Evolutionary conservation across 768 basidiomycete genomes (phyloP).

Genomic region (Fistulinella prunicolor): DNA sequence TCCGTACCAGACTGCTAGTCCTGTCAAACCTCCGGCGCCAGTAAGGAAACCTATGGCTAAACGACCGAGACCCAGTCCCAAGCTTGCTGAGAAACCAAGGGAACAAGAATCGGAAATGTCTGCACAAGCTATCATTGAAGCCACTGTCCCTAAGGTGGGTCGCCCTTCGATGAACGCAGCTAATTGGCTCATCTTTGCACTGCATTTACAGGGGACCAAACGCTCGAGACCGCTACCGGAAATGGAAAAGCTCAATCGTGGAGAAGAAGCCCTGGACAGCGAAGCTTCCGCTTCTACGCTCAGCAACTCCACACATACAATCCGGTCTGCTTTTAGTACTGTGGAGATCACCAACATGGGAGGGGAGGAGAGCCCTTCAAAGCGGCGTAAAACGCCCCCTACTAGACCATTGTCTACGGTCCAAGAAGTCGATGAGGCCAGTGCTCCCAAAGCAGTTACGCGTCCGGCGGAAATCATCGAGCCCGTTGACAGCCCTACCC

Average conservation of each 20-base stretch:
- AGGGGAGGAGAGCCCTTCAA: constrained; percentile 39
- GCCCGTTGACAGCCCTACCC: constrained; percentile 27
- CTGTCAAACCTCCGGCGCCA: constrained; percentile 50
- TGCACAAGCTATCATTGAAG: constrained; percentile 71
- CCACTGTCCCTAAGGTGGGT: constrained; percentile 69
- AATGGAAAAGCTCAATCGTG: constrained; percentile 37
- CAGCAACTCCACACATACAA: constrained; percentile 16
- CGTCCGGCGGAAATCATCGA: constrained; percentile 42
- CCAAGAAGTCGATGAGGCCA: constrained; percentile 36
- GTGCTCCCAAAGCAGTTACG: constrained; percentile 17
- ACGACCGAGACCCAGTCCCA: constrained; percentile 35
- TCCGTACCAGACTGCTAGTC: constrained; percentile 74
- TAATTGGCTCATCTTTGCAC: constrained; percentile 8
- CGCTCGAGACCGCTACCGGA: constrained; percentile 69
- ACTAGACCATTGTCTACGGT: constrained; percentile 1
- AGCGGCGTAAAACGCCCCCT: constrained; percentile 46
- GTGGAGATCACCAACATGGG: constrained; percentile 40
- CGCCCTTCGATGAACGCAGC: not conserved
- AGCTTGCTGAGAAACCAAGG: constrained; percentile 33
- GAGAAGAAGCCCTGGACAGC: constrained; percentile 5
- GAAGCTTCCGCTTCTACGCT: constrained; percentile 9
- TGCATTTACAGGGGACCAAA: constrained; percentile 60
- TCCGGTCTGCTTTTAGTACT: not conserved
- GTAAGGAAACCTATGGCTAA: constrained; percentile 40
- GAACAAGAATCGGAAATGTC: constrained; percentile 37